Evolutionary conservation across 495 filamentous ascomycete species (phyloP).

Genomic region (Zalerion maritima): DNA sequence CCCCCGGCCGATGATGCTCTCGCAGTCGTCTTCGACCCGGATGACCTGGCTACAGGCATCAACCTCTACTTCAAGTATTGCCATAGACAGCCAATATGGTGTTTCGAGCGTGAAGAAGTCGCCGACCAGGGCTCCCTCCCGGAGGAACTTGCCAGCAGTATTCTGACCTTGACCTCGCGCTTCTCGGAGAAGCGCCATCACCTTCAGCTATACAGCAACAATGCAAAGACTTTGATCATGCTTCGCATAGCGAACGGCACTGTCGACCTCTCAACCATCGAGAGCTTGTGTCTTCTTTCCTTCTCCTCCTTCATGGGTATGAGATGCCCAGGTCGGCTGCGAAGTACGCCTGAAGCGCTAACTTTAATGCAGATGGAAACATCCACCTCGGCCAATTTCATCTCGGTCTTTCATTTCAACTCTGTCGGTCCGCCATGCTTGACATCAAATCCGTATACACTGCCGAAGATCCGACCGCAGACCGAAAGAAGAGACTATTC

Average conservation of each 20-base stretch:
- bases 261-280: slow-evolving; percentile 29
- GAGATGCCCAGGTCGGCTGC: not conserved
- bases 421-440: slow-evolving; percentile 29
- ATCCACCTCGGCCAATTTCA: slow-evolving; percentile 27
- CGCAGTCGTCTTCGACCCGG: slow-evolving; percentile 16
- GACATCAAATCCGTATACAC: slow-evolving; percentile 23
- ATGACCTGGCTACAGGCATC: slow-evolving; percentile 19
- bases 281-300: slow-evolving; percentile 29
- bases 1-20: slow-evolving; percentile 14
- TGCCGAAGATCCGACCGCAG: slow-evolving; percentile 14
- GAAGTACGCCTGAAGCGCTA: slow-evolving; percentile 1
- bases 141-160: slow-evolving; percentile 28
- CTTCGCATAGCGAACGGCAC: slow-evolving; percentile 32
- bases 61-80: slow-evolving; percentile 32
- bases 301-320: slow-evolving; percentile 29
- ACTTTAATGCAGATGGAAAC: slow-evolving; percentile 21
- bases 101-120: slow-evolving; percentile 29
- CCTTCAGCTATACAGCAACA: slow-evolving; percentile 25
- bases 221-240: slow-evolving; percentile 29
- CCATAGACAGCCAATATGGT: slow-evolving; percentile 34
- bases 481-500: slow-evolving; percentile 29
- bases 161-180: slow-evolving; percentile 26
- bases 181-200: slow-evolving; percentile 26
- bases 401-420: slow-evolving; percentile 27
- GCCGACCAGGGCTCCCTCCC: slow-evolving; percentile 20